A percentile compares a stretch with the other conserved stretches of the same genome.
These are phyloP conservation scores for Amanita pseudoporphyria DNA, from an alignment of 768 basidiomycete species.

Conservation along the genomic window DNA sequence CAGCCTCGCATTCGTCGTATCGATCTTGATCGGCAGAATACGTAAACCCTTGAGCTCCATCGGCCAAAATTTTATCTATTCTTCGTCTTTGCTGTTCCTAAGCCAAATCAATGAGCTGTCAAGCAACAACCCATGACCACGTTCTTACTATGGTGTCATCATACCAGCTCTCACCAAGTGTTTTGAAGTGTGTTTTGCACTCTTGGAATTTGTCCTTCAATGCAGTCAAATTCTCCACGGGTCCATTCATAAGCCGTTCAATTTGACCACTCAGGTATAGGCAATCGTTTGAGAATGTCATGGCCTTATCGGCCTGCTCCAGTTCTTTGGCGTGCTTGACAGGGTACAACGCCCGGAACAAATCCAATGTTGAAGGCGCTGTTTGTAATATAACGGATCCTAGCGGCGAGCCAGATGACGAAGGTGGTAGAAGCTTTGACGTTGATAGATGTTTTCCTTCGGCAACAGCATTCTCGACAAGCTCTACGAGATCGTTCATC, in stretches of 20 bases:
- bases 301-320: slow-evolving; percentile 39
- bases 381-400: slow-evolving; percentile 53
- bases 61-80: slow-evolving; percentile 36
- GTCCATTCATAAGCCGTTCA: slow-evolving; percentile 22
- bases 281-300: slow-evolving; percentile 82
- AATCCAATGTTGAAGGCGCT: slow-evolving; percentile 58
- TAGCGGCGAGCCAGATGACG: slow-evolving; percentile 24
- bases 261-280: slow-evolving; percentile 52
- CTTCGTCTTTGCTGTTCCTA: slow-evolving; percentile 42
- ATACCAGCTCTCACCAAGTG: slow-evolving; percentile 61
- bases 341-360: slow-evolving; percentile 75
- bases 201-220: slow-evolving; percentile 43
- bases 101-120: slow-evolving; percentile 2
- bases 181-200: slow-evolving; percentile 37
- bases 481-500: slow-evolving; percentile 40
- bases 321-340: slow-evolving; percentile 43
- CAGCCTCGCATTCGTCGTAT: slow-evolving; percentile 69
- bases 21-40: slow-evolving; percentile 63
- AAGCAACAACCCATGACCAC: background rate
- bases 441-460: slow-evolving; percentile 59
- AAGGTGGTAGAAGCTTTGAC: slow-evolving; percentile 41
- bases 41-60: slow-evolving; percentile 54
- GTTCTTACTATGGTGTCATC: slow-evolving; percentile 57
- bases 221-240: slow-evolving; percentile 9
- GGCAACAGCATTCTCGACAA: slow-evolving; percentile 50